Percentiles rank a stretch among this genome's conserved stretches.
Evolutionary conservation across 345 rosid genomes (phyloP).

Genomic region (Crucihimalaya himalaica): DNA sequence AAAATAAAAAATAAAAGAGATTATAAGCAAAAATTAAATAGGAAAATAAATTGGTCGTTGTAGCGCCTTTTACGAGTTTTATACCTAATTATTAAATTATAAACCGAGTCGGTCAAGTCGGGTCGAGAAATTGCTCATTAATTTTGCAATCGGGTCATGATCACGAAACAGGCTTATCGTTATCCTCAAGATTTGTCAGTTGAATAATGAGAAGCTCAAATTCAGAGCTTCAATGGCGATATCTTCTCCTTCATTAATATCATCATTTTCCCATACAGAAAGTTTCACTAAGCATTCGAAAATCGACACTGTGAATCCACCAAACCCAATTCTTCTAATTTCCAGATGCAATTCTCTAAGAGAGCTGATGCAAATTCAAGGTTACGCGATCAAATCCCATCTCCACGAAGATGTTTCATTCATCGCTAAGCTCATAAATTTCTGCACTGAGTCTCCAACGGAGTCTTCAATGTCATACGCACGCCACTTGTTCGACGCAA

Average conservation of each 20-base stretch:
- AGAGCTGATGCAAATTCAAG: conserved; percentile 75
- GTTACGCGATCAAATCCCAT: conserved; percentile 60
- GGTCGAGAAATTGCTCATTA: background rate
- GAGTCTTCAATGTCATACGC: conserved; percentile 53
- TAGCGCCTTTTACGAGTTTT: conserved; percentile 40
- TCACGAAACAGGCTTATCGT: conserved; percentile 7
- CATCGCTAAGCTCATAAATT: conserved; percentile 63
- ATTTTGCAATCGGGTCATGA: conserved; percentile 23
- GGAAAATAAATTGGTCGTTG: conserved; percentile 37
- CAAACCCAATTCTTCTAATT: conserved; percentile 46
- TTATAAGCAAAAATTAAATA: conserved; percentile 18
- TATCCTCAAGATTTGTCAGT: conserved; percentile 1
- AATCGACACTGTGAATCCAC: background rate
- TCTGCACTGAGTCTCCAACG: conserved; percentile 53
- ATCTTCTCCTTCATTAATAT: conserved; percentile 28
- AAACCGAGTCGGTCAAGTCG: background rate
- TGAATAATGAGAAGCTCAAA: conserved; percentile 27
- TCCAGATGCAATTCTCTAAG: conserved; percentile 54
- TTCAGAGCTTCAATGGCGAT: conserved; percentile 49
- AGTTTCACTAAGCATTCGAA: conserved; percentile 3
- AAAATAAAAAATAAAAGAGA: background rate
- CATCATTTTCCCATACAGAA: conserved; percentile 29
- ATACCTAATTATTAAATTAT: conserved; percentile 22
- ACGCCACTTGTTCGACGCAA: conserved; percentile 57
- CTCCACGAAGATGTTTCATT: conserved; percentile 49